These are phyloP conservation scores for Malassezia japonica DNA, from an alignment of 1,284 basidiomycete species.

Conservation along the genomic window DNA sequence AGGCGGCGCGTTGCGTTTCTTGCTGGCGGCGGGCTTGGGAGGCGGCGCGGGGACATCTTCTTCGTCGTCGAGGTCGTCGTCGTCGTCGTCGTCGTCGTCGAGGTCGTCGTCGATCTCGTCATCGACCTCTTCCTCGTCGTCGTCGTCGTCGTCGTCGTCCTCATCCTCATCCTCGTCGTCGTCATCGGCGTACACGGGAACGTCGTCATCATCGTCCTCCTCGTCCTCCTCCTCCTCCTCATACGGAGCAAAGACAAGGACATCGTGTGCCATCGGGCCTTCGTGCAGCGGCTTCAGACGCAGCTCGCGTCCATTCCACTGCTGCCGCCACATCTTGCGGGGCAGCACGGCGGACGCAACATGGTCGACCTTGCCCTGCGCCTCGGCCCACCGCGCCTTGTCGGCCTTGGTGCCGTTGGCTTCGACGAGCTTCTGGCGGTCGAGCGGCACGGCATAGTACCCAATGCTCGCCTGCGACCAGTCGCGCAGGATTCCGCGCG, in stretches of 20 bases:
- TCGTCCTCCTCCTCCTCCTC: slow-evolving; percentile 21
- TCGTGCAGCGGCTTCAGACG: slow-evolving; percentile 25
- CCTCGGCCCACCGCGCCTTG: slow-evolving; percentile 15
- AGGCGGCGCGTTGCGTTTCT: not conserved
- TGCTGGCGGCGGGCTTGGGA: not conserved
- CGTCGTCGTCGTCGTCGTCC: slow-evolving; percentile 17
- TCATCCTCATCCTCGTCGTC: slow-evolving; percentile 23
- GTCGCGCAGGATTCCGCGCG: slow-evolving; percentile 37
- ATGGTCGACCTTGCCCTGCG: slow-evolving; percentile 10
- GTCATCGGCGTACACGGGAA: slow-evolving; percentile 28
- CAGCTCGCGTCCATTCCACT: slow-evolving; percentile 27
- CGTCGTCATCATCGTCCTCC: slow-evolving; percentile 30
- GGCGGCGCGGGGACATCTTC: slow-evolving; percentile 1
- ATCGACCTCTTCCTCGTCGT: slow-evolving; percentile 18
- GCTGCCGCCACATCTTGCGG: slow-evolving; percentile 30
- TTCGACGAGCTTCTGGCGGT: slow-evolving; percentile 6
- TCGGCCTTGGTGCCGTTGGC: slow-evolving; percentile 19
- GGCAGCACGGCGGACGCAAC: slow-evolving; percentile 15
- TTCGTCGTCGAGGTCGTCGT: slow-evolving; percentile 23
- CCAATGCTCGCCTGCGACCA: slow-evolving; percentile 38
- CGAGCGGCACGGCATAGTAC: slow-evolving; percentile 33
- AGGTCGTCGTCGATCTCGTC: slow-evolving; percentile 29
- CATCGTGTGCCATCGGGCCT: slow-evolving; percentile 22
- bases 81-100: slow-evolving; percentile 28
- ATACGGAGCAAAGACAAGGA: slow-evolving; percentile 13